A percentile compares a stretch with the other conserved stretches of the same genome.
phyloP scores from a whole-genome alignment of 352 stramenopile species.

The Phytophthora capsici region DNA sequence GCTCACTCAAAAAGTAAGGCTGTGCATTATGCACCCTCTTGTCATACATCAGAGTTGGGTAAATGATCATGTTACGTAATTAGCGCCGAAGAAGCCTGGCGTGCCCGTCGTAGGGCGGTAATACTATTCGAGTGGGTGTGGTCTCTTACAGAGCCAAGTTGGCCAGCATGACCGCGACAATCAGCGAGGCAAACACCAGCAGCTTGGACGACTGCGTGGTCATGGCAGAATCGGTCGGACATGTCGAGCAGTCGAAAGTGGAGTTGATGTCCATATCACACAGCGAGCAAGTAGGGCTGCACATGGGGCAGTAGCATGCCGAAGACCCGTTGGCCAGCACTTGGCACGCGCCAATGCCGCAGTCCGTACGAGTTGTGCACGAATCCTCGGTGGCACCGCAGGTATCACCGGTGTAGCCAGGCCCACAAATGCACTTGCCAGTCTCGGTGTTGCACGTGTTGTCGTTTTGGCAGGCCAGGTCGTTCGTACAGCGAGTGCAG shows the following conservation, averaged over 20 bases:
- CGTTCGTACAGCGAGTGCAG: constrained; percentile 59
- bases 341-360: constrained; percentile 50
- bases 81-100: constrained; percentile 19
- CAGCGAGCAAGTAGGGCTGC: constrained; percentile 43
- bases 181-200: constrained; percentile 43
- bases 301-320: constrained; percentile 52
- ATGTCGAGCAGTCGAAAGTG: constrained; percentile 49
- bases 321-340: constrained; percentile 53
- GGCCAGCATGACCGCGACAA: constrained; percentile 41
- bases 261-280: constrained; percentile 45
- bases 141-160: constrained; percentile 47
- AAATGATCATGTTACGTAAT: constrained; percentile 38
- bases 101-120: constrained; percentile 14
- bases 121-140: constrained; percentile 29
- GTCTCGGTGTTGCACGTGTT: constrained; percentile 60
- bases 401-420: constrained; percentile 55
- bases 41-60: constrained; percentile 1
- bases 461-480: constrained; percentile 60
- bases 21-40: not conserved
- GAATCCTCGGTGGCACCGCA: constrained; percentile 60
- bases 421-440: constrained; percentile 58
- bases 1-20: too few species aligned
- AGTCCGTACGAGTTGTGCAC: constrained; percentile 51
- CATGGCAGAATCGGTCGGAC: constrained; percentile 29
- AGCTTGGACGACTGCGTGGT: constrained; percentile 44